A percentile compares a stretch with the other conserved stretches of the same genome.
Conservation (phyloP, 2,329 filamentous ascomycete species). For the Arthrobotrys conoides region DNA sequence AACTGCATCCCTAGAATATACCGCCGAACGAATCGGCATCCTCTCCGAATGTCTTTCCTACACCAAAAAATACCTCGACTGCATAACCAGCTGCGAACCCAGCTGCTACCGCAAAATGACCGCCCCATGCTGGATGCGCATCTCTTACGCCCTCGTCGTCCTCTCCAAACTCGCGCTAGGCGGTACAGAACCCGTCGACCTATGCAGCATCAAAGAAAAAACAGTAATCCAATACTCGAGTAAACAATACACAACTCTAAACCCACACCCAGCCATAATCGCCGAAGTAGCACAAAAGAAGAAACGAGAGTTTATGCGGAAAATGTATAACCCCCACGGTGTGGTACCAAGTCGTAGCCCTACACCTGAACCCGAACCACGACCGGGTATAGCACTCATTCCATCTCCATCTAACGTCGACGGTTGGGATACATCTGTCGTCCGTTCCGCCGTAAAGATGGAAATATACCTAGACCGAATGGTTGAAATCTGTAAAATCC, state of each 20-base stretch:
- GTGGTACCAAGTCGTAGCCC: constrained; percentile 15
- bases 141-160: constrained; percentile 51
- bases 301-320: neutral
- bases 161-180: constrained; percentile 54
- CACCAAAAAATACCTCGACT: constrained; percentile 46
- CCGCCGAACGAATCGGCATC: constrained; percentile 56
- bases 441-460: constrained; percentile 47
- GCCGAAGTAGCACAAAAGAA: constrained; percentile 20
- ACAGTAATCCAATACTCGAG: constrained; percentile 53
- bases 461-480: constrained; percentile 52
- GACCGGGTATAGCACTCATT: constrained; percentile 35
- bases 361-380: constrained; percentile 20
- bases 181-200: constrained; percentile 53
- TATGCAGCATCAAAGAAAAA: constrained; percentile 55
- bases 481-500: constrained; percentile 33
- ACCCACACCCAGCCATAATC: constrained; percentile 41
- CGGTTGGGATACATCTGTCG: constrained; percentile 57
- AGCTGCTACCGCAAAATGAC: constrained; percentile 33
- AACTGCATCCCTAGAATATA: constrained; percentile 39
- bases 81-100: constrained; percentile 36
- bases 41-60: constrained; percentile 49
- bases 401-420: constrained; percentile 41
- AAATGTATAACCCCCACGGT: constrained; percentile 4
- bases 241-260: constrained; percentile 40
- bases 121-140: constrained; percentile 45